A percentile compares a stretch with the other conserved stretches of the same genome.
These are phyloP conservation scores for Platismatia glauca DNA, from an alignment of 495 filamentous ascomycete species.

Conservation along the genomic window DNA sequence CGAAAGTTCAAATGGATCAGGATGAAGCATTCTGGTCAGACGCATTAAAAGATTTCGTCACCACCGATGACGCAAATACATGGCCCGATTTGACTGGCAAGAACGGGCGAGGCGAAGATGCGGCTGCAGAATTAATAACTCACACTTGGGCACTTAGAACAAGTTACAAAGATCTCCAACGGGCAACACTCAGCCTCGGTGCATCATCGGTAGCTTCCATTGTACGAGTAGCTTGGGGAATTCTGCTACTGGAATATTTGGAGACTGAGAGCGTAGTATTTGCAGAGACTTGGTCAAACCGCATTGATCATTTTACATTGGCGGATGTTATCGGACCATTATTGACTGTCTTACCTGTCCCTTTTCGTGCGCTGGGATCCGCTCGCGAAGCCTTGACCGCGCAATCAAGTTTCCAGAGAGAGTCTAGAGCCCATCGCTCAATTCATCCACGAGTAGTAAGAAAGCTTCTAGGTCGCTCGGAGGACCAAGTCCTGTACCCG, in stretches of 20 bases:
- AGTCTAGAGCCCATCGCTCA: slow-evolving; percentile 24
- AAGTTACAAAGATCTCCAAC: slow-evolving; percentile 20
- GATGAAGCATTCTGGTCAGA: slow-evolving; percentile 28
- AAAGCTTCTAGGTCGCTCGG: slow-evolving; percentile 24
- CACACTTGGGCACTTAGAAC: slow-evolving; percentile 14
- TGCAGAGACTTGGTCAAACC: slow-evolving; percentile 31
- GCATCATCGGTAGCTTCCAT: slow-evolving; percentile 29
- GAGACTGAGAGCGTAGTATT: slow-evolving; percentile 29
- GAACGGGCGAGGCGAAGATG: slow-evolving; percentile 20
- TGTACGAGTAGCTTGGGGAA: slow-evolving; percentile 29
- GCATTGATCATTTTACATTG: slow-evolving; percentile 24
- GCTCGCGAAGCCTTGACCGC: slow-evolving; percentile 22
- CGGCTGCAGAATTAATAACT: not conserved
- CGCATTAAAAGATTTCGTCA: slow-evolving; percentile 20
- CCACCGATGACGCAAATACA: slow-evolving; percentile 22
- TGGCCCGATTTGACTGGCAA: slow-evolving; percentile 28
- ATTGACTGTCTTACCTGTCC: slow-evolving; percentile 30
- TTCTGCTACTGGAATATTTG: slow-evolving; percentile 28
- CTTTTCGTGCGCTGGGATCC: slow-evolving; percentile 25
- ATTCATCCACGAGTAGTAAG: slow-evolving; percentile 29
- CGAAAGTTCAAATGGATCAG: slow-evolving; percentile 11
- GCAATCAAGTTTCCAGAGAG: slow-evolving; percentile 25
- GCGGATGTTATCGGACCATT: slow-evolving; percentile 29
- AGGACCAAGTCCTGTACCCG: slow-evolving; percentile 28
- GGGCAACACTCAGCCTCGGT: slow-evolving; percentile 24